These are phyloP conservation scores for Metarhizium robertsii DNA, from an alignment of 2,329 filamentous ascomycete genomes.

Conservation along the genomic window DNA sequence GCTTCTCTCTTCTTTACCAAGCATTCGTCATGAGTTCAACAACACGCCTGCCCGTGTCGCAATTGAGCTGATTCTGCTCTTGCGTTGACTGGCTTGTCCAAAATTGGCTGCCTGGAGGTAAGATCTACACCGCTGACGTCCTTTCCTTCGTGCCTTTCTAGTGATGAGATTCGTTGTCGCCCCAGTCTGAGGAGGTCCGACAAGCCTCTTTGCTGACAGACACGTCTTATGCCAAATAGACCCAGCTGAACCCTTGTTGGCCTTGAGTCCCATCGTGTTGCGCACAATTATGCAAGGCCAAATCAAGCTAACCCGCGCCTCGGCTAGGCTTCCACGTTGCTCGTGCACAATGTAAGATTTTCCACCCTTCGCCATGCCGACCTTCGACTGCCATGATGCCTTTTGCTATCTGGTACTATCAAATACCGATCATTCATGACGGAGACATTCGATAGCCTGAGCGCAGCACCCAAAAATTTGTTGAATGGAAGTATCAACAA, in stretches of 20 bases:
- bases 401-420: slow-evolving; percentile 32
- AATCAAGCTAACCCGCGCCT: slow-evolving; percentile 4
- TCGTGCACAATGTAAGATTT: not conserved
- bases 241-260: slow-evolving; percentile 29
- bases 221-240: slow-evolving; percentile 50
- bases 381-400: slow-evolving; percentile 24
- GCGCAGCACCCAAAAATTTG: slow-evolving; percentile 8
- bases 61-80: not conserved
- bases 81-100: not conserved
- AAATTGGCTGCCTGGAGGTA: not conserved
- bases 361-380: not conserved
- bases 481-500: not conserved
- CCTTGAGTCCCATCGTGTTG: not conserved
- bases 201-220: slow-evolving; percentile 40
- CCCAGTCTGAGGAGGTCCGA: slow-evolving; percentile 39
- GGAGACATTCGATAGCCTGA: slow-evolving; percentile 25
- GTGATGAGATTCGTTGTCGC: slow-evolving; percentile 40
- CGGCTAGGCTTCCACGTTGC: not conserved
- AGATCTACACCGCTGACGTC: not conserved
- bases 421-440: slow-evolving; percentile 34
- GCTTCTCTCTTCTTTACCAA: too few species aligned
- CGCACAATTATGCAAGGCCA: not conserved
- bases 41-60: not conserved
- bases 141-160: not conserved
- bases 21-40: not conserved